Conservation (phyloP, 495 filamentous ascomycete species). For the Neurospora sp. region DNA sequence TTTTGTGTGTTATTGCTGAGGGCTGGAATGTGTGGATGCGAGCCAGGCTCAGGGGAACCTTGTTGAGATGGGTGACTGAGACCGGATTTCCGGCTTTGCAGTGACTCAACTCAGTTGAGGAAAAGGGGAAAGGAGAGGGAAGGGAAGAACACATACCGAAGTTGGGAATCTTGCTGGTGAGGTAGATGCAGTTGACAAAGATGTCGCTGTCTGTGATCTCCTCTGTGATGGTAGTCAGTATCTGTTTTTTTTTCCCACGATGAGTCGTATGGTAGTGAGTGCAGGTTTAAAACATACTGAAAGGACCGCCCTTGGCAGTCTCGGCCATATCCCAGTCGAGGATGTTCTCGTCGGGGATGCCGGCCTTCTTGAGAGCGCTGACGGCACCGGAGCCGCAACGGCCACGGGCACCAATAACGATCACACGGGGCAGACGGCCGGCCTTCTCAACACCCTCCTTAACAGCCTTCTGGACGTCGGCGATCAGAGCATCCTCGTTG, state of each 20-base stretch:
- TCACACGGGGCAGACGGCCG: slow-evolving; percentile 40
- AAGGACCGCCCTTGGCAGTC: slow-evolving; percentile 77
- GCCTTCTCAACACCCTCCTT: slow-evolving; percentile 61
- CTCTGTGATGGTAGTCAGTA: slow-evolving; percentile 17
- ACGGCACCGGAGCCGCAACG: slow-evolving; percentile 83
- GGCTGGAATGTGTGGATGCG: background rate
- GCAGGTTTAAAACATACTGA: slow-evolving; percentile 30
- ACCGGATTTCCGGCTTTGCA: background rate
- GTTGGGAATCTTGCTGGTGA: slow-evolving; percentile 38
- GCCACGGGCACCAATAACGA: slow-evolving; percentile 62
- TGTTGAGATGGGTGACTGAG: background rate
- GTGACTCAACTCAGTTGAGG: background rate
- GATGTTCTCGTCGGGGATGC: slow-evolving; percentile 62
- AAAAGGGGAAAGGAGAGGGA: background rate
- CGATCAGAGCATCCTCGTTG: slow-evolving; percentile 63
- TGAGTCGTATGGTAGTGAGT: background rate
- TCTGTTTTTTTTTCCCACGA: background rate
- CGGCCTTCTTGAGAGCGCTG: slow-evolving; percentile 64
- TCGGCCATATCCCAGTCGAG: slow-evolving; percentile 90
- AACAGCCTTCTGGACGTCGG: slow-evolving; percentile 62
- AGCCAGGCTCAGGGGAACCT: background rate
- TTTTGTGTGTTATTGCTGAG: background rate
- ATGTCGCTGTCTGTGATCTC: slow-evolving; percentile 76
- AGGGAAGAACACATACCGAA: slow-evolving; percentile 11
- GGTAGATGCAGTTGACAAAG: slow-evolving; percentile 91